Evolutionary conservation across 495 filamentous ascomycete species (phyloP), one percentile per base, ranked within the genome.

Genomic region (Penicillium argentinense): DNA sequence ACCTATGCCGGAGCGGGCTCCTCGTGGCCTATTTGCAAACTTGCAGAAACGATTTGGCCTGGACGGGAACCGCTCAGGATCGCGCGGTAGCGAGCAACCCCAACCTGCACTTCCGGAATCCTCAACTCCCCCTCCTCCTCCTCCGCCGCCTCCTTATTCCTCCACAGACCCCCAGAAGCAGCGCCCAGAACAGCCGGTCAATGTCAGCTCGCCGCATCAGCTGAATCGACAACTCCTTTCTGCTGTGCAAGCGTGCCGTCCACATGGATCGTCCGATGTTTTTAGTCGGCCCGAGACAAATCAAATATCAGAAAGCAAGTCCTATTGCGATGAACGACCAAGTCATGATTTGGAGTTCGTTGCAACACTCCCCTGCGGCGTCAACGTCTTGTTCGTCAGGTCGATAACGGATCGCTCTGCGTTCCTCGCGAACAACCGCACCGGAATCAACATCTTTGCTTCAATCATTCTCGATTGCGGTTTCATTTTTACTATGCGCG

Each of bases 251-350:
- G 81, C 88, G 17, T 91, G 89, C 34, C 83, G 91, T 18, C 74
- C 91, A 13, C 84, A 95, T 65, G 83, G 88, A 51, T 87, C 88
- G 3, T 75, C 79, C 5, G 69, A 67, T 22, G 58, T 96, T 28
- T 91, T 85, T 64, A 79, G 80, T 22, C 81, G 80, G 2, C 88
- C 91, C 0, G 67, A 80, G 26, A 86, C 86, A 14, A 83, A 82
- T 36, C 72, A 82, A 25, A 83, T 97, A 53, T 86, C 87, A 54
- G 90, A 97, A 63, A 85, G 87, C 39, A 80, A 84, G 36, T 87
- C 88, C 0, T 97, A 97, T 72, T 98, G 93, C 64, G 92, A 96
- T 67, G 71, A 83, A 45, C 85, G 75, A 33, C 84, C 87, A 14
- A 84, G 80, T n/a, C 83, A 91, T 42, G 85, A 97, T 66, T 80